Conservation (phyloP, 2,329 filamentous ascomycete species). For the Fusarium acutatum region DNA sequence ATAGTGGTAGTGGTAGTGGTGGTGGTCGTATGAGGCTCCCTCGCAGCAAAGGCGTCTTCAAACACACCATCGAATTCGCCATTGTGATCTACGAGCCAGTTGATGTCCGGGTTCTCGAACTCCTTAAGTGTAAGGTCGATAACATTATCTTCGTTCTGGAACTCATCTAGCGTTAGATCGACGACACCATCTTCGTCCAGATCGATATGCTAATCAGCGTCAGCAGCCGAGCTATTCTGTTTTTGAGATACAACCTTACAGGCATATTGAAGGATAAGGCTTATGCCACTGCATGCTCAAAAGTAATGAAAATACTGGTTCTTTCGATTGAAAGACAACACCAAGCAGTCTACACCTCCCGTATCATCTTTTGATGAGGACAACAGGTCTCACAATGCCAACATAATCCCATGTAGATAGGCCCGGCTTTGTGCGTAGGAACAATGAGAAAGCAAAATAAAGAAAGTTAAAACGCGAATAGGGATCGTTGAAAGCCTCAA, state of each 20-base stretch:
- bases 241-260: slow-evolving; percentile 2
- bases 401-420: not conserved
- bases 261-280: slow-evolving; percentile 7
- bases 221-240: not conserved
- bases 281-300: slow-evolving; percentile 4
- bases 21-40: not conserved
- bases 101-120: not conserved
- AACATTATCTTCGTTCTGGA: slow-evolving; percentile 1
- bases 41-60: slow-evolving; percentile 3
- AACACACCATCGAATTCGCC: slow-evolving; percentile 13
- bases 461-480: not conserved
- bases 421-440: not conserved
- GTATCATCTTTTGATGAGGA: not conserved
- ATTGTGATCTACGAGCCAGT: not conserved
- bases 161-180: slow-evolving; percentile 4
- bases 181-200: slow-evolving; percentile 8
- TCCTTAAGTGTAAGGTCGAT: slow-evolving; percentile 1
- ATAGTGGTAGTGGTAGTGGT: not conserved
- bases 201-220: slow-evolving; percentile 10
- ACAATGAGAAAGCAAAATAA: not conserved
- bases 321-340: not conserved
- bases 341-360: not conserved
- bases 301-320: not conserved
- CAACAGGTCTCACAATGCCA: not conserved
- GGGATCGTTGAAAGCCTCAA: not conserved